Base-by-base conservation (phyloP, 1,284 basidiomycete genomes). In the Malassezia sympodialis region DNA sequence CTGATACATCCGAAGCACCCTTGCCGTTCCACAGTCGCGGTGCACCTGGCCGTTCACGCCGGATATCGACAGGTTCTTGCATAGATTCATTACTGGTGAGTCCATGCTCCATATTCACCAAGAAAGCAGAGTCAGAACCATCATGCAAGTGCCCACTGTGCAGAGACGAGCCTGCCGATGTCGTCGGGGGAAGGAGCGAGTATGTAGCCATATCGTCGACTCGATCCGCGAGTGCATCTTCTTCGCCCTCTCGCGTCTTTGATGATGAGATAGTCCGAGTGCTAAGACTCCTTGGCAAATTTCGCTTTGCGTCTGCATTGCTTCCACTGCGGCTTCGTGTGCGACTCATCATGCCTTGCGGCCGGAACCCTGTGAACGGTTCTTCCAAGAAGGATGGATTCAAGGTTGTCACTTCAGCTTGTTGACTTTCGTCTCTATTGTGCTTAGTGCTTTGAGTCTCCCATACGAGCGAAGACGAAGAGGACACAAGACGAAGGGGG, bases 71-170 rank as follows among this genome's bases (percentile, higher is more conserved):
- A 15, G 6, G 32, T 11, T 34, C 32, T n/a, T 34, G 32, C 11
- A 2, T 11, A 34, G 3, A 5, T 34, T 34, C 32, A 34, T 34
- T 34, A 8, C 14, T 8, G 14, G 32, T 4, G 2, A 15, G n/a
- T 2, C 14, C 32, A 34, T 34, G 32, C 8, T 34, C 32, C 32
- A 34, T 34, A 34, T 12, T 42, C 23, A 51, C 49, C 2, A 60
- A 31, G 1, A 58, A 39, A 1, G 65, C 65, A 2, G 65, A 61
- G 21, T 67, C 65, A 23, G 58, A 60, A 3, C 63, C 63, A 11
- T 60, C 61, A 35, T 67, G 65, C 21, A 53, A 55, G 17, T 64
- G 37, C 37, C 15, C 14, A 15, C n/a, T 34, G 32, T 14, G 14
- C 32, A 34, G n/a, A 15, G 32, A 34, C 8, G 32, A 34, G n/a